Evolutionary conservation across 306 rosid species (phyloP), one percentile per base, ranked within the genome.

Genomic region (Coriaria nepalensis): DNA sequence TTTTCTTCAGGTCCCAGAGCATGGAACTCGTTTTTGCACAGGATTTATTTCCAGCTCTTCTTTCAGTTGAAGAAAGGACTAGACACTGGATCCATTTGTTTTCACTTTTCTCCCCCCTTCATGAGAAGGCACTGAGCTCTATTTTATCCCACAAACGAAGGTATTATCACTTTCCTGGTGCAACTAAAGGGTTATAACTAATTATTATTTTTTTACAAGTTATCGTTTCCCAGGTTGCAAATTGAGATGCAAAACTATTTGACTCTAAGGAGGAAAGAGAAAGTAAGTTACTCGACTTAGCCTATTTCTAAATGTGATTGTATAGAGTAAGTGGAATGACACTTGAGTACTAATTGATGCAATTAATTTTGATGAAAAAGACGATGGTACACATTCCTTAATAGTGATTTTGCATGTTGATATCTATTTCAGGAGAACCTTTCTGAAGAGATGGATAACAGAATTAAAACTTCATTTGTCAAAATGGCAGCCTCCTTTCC

Each of bases 61-160:
- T 85, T 61, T 68, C 83, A 11, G 52, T 65, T 41, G 78, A 60
- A 65, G 94, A 84, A 74, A 79, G 80, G 63, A 79, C 95, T 53
- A 67, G 56, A 59, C 98, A 90, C 67, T 90, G 98, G 98, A 78
- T 85, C 40, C 85, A 82, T 54, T 52, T 81, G 53, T 81, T 81
- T 74, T 81, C 94, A 32, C 75, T 77, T 67, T 85, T 84, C 53
- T 73, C 63, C 49, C 59, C 76, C 51, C 77, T 50, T 65, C 98
- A 90, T 29, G 40, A 61, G 53, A 81, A 67, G 81, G 85, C 94
- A 43, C 55, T 85, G 35, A 58, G 74, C 54, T 33, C 66, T 48
- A 68, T 90, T 75, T 75, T 90, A 68, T 48, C 69, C 47, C 94
- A 90, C 59, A 90, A 90, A 71, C 63, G 67, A 75, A 85, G 98